Evolutionary conservation across 345 rosid species (phyloP).

Genomic region (Salix exigua): DNA sequence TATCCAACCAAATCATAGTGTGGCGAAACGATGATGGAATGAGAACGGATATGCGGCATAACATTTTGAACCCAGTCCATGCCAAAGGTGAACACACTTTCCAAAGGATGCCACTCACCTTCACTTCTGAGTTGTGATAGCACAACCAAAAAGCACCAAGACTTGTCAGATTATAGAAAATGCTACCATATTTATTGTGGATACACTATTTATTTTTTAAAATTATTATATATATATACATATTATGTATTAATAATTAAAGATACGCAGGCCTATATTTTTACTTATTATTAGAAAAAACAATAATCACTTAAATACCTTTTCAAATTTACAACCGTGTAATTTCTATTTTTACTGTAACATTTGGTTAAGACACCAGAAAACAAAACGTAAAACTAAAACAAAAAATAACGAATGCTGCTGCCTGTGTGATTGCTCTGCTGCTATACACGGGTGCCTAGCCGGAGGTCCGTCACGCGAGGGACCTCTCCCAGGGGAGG

Average conservation of each 20-base stretch:
- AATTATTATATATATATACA: too few relatives aligned
- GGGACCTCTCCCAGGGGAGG: constrained; percentile 79
- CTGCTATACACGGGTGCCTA: constrained; percentile 18
- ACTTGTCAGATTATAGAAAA: background rate
- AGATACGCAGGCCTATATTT: too few relatives aligned
- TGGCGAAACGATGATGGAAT: background rate
- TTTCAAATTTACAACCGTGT: constrained; percentile 36
- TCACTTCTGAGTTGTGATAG: background rate
- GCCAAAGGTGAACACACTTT: background rate
- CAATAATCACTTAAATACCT: constrained; percentile 18
- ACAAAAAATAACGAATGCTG: constrained; percentile 27
- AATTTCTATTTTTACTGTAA: constrained; percentile 5
- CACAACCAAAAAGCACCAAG: background rate
- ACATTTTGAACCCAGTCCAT: background rate
- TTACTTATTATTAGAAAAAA: constrained; percentile 1
- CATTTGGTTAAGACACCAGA: too few relatives aligned
- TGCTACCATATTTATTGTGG: too few relatives aligned
- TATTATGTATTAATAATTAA: too few relatives aligned
- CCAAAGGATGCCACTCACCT: background rate
- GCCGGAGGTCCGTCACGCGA: constrained; percentile 14
- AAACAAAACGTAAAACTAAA: background rate
- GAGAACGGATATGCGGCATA: background rate
- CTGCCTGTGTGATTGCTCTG: constrained; percentile 14
- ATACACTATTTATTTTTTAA: too few relatives aligned
- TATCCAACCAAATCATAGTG: background rate